A percentile compares a stretch with the other conserved stretches of the same genome.
phyloP scores from a whole-genome alignment of 441 rosid species.

The Populus trichocarpa region DNA sequence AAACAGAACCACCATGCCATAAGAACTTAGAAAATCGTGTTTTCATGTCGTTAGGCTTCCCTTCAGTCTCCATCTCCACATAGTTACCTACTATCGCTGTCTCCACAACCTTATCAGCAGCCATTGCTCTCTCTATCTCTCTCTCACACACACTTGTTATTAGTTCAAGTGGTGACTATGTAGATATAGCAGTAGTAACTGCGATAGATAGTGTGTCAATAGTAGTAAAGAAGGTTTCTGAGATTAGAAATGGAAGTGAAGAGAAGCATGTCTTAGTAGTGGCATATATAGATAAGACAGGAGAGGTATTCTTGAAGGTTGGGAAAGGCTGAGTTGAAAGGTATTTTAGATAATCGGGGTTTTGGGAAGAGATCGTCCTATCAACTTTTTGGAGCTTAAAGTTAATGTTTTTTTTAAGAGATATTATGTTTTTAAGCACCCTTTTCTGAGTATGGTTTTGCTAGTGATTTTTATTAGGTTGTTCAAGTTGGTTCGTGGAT shows the following conservation, averaged over 20 bases:
- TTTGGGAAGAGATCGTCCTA: slow-evolving; percentile 30
- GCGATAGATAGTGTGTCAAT: not conserved
- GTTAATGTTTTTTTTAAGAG: slow-evolving; percentile 3
- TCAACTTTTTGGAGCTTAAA: slow-evolving; percentile 11
- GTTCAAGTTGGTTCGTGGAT: no score
- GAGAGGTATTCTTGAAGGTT: slow-evolving; percentile 10
- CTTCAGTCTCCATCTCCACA: slow-evolving; percentile 90
- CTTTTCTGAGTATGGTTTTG: slow-evolving; percentile 19
- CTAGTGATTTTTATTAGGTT: no score
- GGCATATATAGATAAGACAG: slow-evolving; percentile 33
- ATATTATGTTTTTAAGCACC: slow-evolving; percentile 14
- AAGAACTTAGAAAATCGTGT: slow-evolving; percentile 55
- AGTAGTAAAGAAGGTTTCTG: not conserved
- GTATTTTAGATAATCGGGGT: slow-evolving; percentile 24
- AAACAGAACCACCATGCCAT: slow-evolving; percentile 96
- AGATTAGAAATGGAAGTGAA: slow-evolving; percentile 21
- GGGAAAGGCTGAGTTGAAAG: slow-evolving; percentile 31
- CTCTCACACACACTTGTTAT: not conserved
- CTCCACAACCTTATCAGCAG: slow-evolving; percentile 76
- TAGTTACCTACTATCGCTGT: slow-evolving; percentile 81
- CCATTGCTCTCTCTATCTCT: slow-evolving; percentile 21
- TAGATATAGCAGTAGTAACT: not conserved
- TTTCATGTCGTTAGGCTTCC: slow-evolving; percentile 53
- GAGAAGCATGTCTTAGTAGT: slow-evolving; percentile 13
- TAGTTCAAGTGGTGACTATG: not conserved